Evolutionary conservation across 345 rosid species (phyloP).

Genomic region (Hibiscus syriacus): DNA sequence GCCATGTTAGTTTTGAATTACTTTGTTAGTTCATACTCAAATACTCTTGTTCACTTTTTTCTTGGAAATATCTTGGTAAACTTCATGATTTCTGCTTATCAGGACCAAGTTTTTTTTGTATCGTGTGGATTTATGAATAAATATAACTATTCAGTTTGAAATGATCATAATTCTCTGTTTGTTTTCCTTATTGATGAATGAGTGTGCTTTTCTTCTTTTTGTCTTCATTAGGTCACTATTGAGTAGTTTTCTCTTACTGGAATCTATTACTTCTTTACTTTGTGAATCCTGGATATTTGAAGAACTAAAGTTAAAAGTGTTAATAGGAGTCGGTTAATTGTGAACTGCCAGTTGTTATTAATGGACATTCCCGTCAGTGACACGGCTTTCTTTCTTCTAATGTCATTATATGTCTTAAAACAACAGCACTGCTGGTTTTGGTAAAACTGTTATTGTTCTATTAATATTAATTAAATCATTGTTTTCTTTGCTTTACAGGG

Average conservation of each 20-base stretch:
- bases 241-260: background rate
- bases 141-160: background rate
- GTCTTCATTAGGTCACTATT: background rate
- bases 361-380: background rate
- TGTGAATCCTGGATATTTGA: background rate
- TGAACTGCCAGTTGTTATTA: background rate
- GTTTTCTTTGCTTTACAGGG: slow-evolving; percentile 42
- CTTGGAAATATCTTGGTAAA: background rate
- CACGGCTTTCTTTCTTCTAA: background rate
- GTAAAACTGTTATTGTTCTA: background rate
- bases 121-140: background rate
- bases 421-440: background rate
- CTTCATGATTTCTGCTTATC: background rate
- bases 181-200: background rate
- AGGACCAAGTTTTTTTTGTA: background rate
- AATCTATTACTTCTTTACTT: background rate
- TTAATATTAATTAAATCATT: slow-evolving; percentile 1
- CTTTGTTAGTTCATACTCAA: slow-evolving; percentile 5
- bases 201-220: background rate
- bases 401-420: background rate
- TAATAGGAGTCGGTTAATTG: background rate
- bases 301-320: background rate
- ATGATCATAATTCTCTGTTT: background rate
- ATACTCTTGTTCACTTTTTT: slow-evolving; percentile 2
- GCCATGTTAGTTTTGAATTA: slow-evolving; percentile 51